These are phyloP conservation scores for Russula sp. DNA, from an alignment of 768 basidiomycete species.

Conservation along the genomic window DNA sequence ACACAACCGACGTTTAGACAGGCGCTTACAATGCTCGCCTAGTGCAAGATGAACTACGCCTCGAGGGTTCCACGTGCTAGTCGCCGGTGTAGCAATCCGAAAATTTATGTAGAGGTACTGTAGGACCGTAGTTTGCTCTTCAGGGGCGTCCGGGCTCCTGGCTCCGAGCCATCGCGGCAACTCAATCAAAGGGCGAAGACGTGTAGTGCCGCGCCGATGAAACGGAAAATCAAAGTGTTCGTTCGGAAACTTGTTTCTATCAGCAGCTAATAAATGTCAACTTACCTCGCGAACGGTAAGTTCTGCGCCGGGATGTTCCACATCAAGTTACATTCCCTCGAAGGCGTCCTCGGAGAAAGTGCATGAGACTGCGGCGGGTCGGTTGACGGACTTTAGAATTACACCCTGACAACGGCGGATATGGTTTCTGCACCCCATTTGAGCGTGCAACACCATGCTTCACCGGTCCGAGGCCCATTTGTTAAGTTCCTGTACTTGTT, in stretches of 20 bases:
- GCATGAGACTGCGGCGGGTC: neutral
- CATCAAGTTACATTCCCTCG: neutral
- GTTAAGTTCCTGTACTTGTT: neutral
- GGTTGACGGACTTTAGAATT: neutral
- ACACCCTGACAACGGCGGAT: neutral
- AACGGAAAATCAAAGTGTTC: neutral
- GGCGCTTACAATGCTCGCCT: neutral
- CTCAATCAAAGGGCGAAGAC: neutral
- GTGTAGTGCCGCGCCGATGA: neutral
- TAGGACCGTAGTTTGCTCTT: neutral
- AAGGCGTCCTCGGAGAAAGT: neutral
- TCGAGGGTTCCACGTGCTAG: too few relatives aligned
- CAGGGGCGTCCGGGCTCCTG: neutral
- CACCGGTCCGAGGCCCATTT: neutral
- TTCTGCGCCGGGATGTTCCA: neutral
- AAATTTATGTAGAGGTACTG: too few relatives aligned
- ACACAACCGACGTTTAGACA: neutral
- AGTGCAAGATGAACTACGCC: too few relatives aligned
- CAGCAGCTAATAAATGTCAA: neutral
- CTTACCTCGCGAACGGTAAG: neutral
- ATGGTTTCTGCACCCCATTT: neutral
- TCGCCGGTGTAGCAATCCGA: neutral
- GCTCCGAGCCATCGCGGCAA: neutral
- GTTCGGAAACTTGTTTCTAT: neutral
- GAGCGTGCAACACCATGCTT: neutral